Conservation (phyloP, 2,329 filamentous ascomycete genomes). For the Colletotrichum navitas region DNA sequence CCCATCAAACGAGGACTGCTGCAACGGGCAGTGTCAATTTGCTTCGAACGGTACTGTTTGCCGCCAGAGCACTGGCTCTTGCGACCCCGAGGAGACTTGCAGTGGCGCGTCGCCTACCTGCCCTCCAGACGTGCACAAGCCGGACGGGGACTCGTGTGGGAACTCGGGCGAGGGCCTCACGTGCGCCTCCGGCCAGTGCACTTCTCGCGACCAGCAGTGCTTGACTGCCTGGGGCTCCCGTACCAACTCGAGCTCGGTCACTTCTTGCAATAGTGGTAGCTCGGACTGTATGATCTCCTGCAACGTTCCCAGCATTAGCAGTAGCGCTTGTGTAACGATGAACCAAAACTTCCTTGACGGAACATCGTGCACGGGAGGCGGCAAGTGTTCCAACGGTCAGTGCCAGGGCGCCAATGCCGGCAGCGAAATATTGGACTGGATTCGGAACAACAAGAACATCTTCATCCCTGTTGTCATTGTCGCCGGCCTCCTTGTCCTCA, state of each 20-base stretch:
- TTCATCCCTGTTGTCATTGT: constrained; percentile 83
- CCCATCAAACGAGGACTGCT: constrained; percentile 85
- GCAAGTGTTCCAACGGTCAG: constrained; percentile 81
- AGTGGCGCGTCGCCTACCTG: constrained; percentile 79
- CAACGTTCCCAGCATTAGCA: constrained; percentile 74
- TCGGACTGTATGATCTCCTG: constrained; percentile 79
- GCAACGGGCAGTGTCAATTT: constrained; percentile 75
- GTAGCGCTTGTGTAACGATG: constrained; percentile 77
- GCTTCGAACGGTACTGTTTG: constrained; percentile 79
- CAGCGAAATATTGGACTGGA: constrained; percentile 81
- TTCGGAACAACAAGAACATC: constrained; percentile 80
- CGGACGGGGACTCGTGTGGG: constrained; percentile 81
- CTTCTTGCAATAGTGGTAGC: constrained; percentile 78
- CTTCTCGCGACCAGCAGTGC: constrained; percentile 91
- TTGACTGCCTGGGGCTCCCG: constrained; percentile 83
- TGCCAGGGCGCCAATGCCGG: constrained; percentile 79
- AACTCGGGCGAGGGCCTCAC: constrained; percentile 70
- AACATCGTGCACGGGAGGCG: constrained; percentile 84
- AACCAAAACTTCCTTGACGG: constrained; percentile 96
- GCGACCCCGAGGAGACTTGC: constrained; percentile 89
- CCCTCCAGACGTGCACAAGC: constrained; percentile 76
- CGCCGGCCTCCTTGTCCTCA: constrained; percentile 77
- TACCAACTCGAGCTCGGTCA: constrained; percentile 80
- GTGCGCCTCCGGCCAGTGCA: constrained; percentile 95
- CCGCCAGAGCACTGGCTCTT: constrained; percentile 81